A percentile compares a stretch with the other conserved stretches of the same genome.
phyloP scores from a whole-genome alignment of 768 basidiomycete species.

The Termitomyces sp. region DNA sequence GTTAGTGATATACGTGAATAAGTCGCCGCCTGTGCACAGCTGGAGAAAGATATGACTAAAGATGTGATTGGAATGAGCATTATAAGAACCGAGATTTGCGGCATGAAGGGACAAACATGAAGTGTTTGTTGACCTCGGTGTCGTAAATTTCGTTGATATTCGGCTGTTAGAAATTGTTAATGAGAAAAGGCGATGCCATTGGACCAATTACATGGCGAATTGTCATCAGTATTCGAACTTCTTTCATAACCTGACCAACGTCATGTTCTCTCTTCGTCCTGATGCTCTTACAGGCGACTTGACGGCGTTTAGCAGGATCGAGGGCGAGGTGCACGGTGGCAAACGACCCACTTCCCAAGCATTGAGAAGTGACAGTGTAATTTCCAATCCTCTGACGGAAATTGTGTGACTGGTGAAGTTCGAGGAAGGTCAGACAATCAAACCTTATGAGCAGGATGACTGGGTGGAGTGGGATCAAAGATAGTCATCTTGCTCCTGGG shows the following conservation, averaged over 20 bases:
- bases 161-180: conserved; percentile 41
- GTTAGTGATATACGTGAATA: conserved; percentile 81
- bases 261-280: conserved; percentile 59
- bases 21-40: conserved; percentile 80
- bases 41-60: conserved; percentile 79
- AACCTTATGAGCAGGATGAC: conserved; percentile 52
- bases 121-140: conserved; percentile 57
- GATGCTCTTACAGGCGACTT: conserved; percentile 85
- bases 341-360: conserved; percentile 78
- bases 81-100: background rate
- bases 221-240: conserved; percentile 69
- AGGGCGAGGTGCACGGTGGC: conserved; percentile 80
- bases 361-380: conserved; percentile 75
- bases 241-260: conserved; percentile 65
- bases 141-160: conserved; percentile 80
- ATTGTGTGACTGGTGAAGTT: background rate
- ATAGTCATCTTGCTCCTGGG: conserved; percentile 49
- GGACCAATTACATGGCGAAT: conserved; percentile 59
- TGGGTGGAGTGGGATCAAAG: conserved; percentile 62
- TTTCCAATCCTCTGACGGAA: conserved; percentile 47
- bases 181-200: background rate
- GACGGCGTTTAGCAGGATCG: conserved; percentile 57
- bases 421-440: background rate
- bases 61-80: background rate
- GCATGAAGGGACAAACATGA: conserved; percentile 39